These are phyloP conservation scores for Neurospora pannonica DNA, from an alignment of 495 filamentous ascomycete genomes.

Conservation along the genomic window DNA sequence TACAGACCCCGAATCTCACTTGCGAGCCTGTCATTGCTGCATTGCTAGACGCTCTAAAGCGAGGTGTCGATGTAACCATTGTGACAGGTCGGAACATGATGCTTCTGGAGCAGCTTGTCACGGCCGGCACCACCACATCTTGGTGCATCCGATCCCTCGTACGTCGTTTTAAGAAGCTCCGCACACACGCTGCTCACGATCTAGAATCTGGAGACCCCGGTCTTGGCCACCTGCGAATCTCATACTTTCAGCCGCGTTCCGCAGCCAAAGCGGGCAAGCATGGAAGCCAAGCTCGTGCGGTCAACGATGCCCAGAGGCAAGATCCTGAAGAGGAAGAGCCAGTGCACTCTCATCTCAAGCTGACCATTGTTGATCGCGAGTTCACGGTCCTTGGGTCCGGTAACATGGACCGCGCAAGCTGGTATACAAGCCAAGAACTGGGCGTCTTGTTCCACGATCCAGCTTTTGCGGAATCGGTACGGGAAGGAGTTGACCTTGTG, in stretches of 20 bases:
- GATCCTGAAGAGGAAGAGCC: constrained; percentile 34
- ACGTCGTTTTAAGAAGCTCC: constrained; percentile 29
- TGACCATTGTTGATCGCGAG: constrained; percentile 51
- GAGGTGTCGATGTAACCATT: constrained; percentile 53
- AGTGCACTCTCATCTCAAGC: constrained; percentile 62
- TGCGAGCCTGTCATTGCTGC: constrained; percentile 45
- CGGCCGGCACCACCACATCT: constrained; percentile 56
- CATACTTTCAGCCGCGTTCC: constrained; percentile 33
- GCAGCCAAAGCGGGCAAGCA: background rate
- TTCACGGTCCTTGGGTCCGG: constrained; percentile 59
- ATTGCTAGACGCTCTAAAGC: constrained; percentile 41
- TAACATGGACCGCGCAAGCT: constrained; percentile 68
- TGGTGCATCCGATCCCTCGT: constrained; percentile 46
- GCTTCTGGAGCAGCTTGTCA: constrained; percentile 63
- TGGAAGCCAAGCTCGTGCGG: constrained; percentile 1
- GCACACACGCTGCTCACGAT: background rate
- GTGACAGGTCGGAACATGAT: constrained; percentile 59
- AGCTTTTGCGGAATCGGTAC: constrained; percentile 35
- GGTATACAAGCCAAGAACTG: constrained; percentile 71
- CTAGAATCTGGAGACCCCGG: constrained; percentile 23
- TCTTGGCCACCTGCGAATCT: constrained; percentile 35
- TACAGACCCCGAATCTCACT: constrained; percentile 68
- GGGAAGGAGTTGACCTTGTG: constrained; percentile 28
- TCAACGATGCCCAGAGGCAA: background rate
- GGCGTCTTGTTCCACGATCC: constrained; percentile 51